phyloP scores from a whole-genome alignment of 768 basidiomycete species.

The Auricularia heimuer region DNA sequence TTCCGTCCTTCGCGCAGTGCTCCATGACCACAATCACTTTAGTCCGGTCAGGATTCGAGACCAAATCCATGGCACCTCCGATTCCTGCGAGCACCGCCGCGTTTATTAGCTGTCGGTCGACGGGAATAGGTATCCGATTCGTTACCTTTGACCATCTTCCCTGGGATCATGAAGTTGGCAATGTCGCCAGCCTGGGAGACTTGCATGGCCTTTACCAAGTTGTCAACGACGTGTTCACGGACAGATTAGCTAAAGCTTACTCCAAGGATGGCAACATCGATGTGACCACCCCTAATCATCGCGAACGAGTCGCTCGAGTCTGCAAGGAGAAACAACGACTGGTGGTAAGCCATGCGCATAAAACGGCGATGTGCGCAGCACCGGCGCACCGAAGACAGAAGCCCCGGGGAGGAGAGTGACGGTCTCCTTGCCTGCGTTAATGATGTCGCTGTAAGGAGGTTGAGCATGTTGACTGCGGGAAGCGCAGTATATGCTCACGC shows the following conservation, averaged over 20 bases:
- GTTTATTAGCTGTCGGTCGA: neutral
- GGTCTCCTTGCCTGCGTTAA: constrained; percentile 93
- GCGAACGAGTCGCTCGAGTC: constrained; percentile 91
- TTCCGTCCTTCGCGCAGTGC: constrained; percentile 82
- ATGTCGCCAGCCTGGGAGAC: constrained; percentile 89
- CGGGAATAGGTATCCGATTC: neutral
- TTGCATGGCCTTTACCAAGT: constrained; percentile 67
- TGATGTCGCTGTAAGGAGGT: constrained; percentile 53
- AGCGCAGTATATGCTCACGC: constrained; percentile 40
- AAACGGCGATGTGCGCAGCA: neutral
- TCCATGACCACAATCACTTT: constrained; percentile 88
- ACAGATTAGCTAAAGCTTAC: constrained; percentile 32
- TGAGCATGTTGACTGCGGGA: constrained; percentile 4
- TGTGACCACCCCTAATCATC: constrained; percentile 96
- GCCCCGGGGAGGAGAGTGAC: constrained; percentile 88
- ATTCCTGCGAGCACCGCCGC: constrained; percentile 46
- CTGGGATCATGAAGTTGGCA: constrained; percentile 98
- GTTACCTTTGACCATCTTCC: constrained; percentile 76
- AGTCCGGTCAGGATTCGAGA: constrained; percentile 92
- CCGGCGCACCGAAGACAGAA: constrained; percentile 64
- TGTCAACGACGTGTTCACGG: constrained; percentile 5
- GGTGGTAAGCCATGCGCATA: neutral
- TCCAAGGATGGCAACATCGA: constrained; percentile 88
- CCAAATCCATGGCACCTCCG: constrained; percentile 94
- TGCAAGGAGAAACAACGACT: constrained; percentile 17